Evolutionary conservation across 805 yeast species (phyloP).

Genomic region (Teunomyces aglyptinius): DNA sequence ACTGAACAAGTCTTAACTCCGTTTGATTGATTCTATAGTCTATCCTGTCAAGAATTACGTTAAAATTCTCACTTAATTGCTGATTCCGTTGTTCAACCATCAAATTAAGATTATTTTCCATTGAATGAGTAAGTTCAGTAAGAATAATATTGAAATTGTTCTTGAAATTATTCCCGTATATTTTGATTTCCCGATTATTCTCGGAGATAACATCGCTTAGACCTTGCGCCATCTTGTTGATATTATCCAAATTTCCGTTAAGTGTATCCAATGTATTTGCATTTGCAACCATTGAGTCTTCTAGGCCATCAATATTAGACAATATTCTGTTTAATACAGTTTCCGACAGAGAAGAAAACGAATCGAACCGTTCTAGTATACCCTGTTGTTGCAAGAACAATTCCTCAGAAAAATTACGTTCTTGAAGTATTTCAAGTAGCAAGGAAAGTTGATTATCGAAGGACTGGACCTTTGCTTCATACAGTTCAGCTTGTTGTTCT

Average conservation of each 20-base stretch:
- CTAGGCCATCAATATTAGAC: not conserved
- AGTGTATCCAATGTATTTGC: not conserved
- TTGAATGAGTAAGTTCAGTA: not conserved
- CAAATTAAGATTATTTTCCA: not conserved
- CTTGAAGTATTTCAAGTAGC: not conserved
- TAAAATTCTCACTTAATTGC: not conserved
- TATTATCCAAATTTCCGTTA: not conserved
- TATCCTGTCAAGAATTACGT: not conserved
- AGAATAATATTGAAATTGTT: not conserved
- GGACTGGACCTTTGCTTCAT: not conserved
- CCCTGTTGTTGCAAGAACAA: not conserved
- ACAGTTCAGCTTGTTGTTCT: not conserved
- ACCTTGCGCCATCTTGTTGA: not conserved
- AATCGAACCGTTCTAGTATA: not conserved
- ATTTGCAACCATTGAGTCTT: not conserved
- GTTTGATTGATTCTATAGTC: conserved; percentile 1
- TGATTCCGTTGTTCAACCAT: not conserved
- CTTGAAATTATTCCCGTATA: not conserved
- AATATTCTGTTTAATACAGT: not conserved
- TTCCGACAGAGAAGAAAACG: not conserved
- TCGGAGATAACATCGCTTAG: not conserved
- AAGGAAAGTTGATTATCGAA: not conserved
- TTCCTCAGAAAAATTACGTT: not conserved
- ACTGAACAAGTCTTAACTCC: not conserved
- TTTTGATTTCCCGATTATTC: not conserved